phyloP scores from a whole-genome alignment of 2,329 filamentous ascomycete species.

The Metarhizium humberi region DNA sequence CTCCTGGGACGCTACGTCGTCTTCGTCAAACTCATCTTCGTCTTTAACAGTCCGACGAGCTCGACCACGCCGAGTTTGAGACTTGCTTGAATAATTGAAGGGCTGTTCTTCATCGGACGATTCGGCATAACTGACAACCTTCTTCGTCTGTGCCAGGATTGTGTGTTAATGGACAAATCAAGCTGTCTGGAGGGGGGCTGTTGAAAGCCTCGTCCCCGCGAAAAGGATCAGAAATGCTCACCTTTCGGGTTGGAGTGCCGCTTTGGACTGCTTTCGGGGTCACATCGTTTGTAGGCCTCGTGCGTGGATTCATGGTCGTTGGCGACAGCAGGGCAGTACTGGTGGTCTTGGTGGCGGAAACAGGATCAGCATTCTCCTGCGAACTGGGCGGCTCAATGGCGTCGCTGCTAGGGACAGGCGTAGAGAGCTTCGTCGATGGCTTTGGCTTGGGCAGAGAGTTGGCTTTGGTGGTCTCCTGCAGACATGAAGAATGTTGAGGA shows the following conservation, averaged over 20 bases:
- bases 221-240: constrained; percentile 23
- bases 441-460: constrained; percentile 28
- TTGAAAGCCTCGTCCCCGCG: not conserved
- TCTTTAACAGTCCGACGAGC: constrained; percentile 53
- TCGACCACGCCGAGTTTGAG: constrained; percentile 29
- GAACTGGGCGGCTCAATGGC: constrained; percentile 57
- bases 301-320: constrained; percentile 17
- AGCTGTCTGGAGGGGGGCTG: not conserved
- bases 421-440: constrained; percentile 39
- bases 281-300: constrained; percentile 7
- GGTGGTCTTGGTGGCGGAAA: constrained; percentile 39
- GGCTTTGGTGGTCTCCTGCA: constrained; percentile 32
- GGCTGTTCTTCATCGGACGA: constrained; percentile 73
- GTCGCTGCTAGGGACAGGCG: constrained; percentile 77
- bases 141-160: constrained; percentile 33
- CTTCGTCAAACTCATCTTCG: constrained; percentile 63
- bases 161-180: not conserved
- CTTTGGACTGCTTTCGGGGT: constrained; percentile 22
- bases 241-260: constrained; percentile 76
- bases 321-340: too few species aligned
- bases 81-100: constrained; percentile 38
- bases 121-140: constrained; percentile 70
- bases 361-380: constrained; percentile 51
- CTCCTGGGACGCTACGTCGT: constrained; percentile 46
- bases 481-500: constrained; percentile 22